Evolutionary conservation across 108 stramenopile genomes (phyloP).

Genomic region (Chaetoceros tenuissimus): DNA sequence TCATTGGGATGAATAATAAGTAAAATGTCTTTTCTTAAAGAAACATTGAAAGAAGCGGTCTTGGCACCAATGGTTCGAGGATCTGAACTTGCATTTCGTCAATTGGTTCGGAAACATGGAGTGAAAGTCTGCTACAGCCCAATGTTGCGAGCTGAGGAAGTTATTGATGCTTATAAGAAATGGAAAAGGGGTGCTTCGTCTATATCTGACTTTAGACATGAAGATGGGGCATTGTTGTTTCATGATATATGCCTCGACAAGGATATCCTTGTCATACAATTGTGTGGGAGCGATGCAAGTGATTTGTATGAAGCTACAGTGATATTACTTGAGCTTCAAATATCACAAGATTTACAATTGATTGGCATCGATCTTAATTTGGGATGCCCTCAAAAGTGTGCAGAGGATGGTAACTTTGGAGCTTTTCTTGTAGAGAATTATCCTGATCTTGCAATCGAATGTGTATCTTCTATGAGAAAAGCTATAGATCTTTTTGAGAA

Average conservation of each 20-base stretch:
- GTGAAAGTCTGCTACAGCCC: constrained; percentile 41
- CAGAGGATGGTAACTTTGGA: constrained; percentile 29
- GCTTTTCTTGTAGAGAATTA: constrained; percentile 43
- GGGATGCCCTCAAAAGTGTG: constrained; percentile 53
- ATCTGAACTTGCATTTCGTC: constrained; percentile 42
- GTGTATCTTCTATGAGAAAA: constrained; percentile 30
- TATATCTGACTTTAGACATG: constrained; percentile 9
- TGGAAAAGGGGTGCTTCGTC: constrained; percentile 1
- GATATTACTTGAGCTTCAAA: constrained; percentile 24
- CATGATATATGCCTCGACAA: constrained; percentile 24
- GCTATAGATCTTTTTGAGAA: constrained; percentile 22
- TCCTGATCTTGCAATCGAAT: constrained; percentile 23
- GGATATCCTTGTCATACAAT: constrained; percentile 30
- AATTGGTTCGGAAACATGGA: constrained; percentile 31
- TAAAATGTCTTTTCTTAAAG: not conserved
- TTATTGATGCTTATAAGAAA: constrained; percentile 14
- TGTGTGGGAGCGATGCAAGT: constrained; percentile 31
- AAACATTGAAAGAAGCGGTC: constrained; percentile 15
- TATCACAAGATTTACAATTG: constrained; percentile 6
- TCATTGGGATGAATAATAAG: too few relatives aligned
- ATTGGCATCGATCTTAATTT: constrained; percentile 48
- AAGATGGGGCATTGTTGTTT: constrained; percentile 29
- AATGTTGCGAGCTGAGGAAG: constrained; percentile 45
- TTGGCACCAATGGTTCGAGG: constrained; percentile 60
- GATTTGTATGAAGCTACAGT: constrained; percentile 24